Conservation (phyloP, 306 rosid genomes). For the Rubus idaeus region DNA sequence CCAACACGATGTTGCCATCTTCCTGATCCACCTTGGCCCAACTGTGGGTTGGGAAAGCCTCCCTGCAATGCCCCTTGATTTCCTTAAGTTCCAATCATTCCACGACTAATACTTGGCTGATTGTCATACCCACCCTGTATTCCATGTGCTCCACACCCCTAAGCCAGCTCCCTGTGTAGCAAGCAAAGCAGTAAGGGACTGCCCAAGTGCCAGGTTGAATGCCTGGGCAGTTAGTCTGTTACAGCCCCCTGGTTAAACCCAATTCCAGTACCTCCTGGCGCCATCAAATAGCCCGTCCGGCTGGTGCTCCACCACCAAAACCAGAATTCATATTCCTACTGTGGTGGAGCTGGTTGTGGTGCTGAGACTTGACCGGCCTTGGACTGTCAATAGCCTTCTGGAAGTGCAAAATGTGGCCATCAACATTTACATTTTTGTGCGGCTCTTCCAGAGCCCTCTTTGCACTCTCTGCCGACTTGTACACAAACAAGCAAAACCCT, state of each 20-base stretch:
- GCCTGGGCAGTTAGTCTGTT: conserved; percentile 53
- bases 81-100: conserved; percentile 68
- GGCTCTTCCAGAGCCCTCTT: conserved; percentile 74
- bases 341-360: conserved; percentile 43
- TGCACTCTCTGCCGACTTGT: conserved; percentile 67
- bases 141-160: conserved; percentile 44
- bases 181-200: conserved; percentile 69
- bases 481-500: conserved; percentile 90
- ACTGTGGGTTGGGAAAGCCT: conserved; percentile 63
- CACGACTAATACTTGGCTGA: conserved; percentile 57
- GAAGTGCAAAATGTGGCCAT: conserved; percentile 81
- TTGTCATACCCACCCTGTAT: conserved; percentile 63
- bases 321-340: conserved; percentile 50
- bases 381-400: conserved; percentile 94
- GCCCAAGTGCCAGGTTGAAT: conserved; percentile 79
- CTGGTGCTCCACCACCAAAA: conserved; percentile 35
- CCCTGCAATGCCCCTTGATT: conserved; percentile 65
- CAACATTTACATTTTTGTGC: conserved; percentile 85
- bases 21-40: conserved; percentile 80
- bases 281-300: conserved; percentile 70
- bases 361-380: conserved; percentile 61
- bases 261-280: conserved; percentile 53
- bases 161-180: conserved; percentile 77
- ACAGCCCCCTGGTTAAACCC: conserved; percentile 65
- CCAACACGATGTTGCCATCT: conserved; percentile 80